Base-by-base conservation (phyloP, 805 yeast species). In the Yamadazyma tumulicola region DNA sequence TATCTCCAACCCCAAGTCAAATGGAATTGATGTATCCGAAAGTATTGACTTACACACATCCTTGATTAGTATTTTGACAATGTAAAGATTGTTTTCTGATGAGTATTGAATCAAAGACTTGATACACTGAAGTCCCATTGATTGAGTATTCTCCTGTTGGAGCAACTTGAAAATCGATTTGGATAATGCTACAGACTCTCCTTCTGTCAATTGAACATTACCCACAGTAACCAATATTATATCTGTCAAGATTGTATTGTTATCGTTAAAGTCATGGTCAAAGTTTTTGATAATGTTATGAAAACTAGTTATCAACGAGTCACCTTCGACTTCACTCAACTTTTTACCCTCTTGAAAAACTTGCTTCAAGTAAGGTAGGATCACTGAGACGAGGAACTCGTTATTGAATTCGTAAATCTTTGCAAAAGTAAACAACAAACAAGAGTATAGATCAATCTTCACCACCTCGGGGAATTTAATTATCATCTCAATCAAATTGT, bases 381-480 rank as follows among this genome's bases (percentile, higher is more conserved):
- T 51, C 5, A 71, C 64, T 0, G 86, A 77, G 17, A 64, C 56
- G 49, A 46, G 61, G 52, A 38, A 61, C 25, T 66, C 65, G 28
- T 64, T 59, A 34, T 56, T 47, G 39, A 49, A 61, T 47, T 75
- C 72, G 49, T 73, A 75, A 32, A 82, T 63, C 46, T 69, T 66
- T 5, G 81, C 75, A 38, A 83, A 72, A 5, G 82, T 69, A 47
- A 72, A 80, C 16, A 89, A 57, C 25, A 84, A 48, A 47, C 95
- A 81, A 0, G 89, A 72, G 50, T 76, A 77, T 19, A 91, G 59
- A 53, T 91, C 97, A 9, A 66, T 56, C 45, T 76, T 76, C 29
- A 86, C 82, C 13, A 81, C 68, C 17, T 68, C 75, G 0, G 94
- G 91, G 46, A 89, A 79, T 21, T 62, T 63, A 11, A 67, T 68